Evolutionary conservation across 139 green algal species (phyloP).

Genomic region (Closterium sp.): DNA sequence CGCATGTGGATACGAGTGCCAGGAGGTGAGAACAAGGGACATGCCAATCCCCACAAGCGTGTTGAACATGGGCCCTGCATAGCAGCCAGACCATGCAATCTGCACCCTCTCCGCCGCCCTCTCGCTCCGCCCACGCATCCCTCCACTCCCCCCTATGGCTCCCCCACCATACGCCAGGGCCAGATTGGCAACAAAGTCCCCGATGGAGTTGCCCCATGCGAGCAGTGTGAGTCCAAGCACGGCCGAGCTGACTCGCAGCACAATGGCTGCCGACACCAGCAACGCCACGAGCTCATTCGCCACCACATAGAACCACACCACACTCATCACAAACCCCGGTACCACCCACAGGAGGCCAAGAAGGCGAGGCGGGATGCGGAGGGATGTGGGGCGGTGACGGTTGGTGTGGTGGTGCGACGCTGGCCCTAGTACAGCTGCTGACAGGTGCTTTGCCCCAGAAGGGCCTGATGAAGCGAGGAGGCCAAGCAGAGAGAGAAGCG

Average conservation of each 20-base stretch:
- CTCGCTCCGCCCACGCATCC: background rate
- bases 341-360: constrained; percentile 29
- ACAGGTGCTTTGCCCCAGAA: background rate
- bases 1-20: background rate
- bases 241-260: constrained; percentile 42
- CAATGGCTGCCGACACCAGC: constrained; percentile 47
- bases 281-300: constrained; percentile 56
- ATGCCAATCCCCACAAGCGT: constrained; percentile 55
- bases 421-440: background rate
- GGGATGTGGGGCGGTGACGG: background rate
- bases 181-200: constrained; percentile 56
- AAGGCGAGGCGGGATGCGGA: background rate
- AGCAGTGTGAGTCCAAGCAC: constrained; percentile 60
- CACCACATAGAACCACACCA: constrained; percentile 57
- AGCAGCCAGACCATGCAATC: constrained; percentile 58
- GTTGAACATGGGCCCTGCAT: constrained; percentile 63
- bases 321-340: constrained; percentile 48
- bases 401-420: background rate
- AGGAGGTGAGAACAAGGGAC: constrained; percentile 34
- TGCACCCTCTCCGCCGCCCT: constrained; percentile 22
- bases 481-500: background rate
- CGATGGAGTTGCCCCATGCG: constrained; percentile 66
- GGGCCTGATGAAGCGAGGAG: background rate
- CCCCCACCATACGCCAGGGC: constrained; percentile 48
- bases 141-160: background rate